Conservation (phyloP, 2,329 filamentous ascomycete genomes). For the Penicillium aurantiogriseum region DNA sequence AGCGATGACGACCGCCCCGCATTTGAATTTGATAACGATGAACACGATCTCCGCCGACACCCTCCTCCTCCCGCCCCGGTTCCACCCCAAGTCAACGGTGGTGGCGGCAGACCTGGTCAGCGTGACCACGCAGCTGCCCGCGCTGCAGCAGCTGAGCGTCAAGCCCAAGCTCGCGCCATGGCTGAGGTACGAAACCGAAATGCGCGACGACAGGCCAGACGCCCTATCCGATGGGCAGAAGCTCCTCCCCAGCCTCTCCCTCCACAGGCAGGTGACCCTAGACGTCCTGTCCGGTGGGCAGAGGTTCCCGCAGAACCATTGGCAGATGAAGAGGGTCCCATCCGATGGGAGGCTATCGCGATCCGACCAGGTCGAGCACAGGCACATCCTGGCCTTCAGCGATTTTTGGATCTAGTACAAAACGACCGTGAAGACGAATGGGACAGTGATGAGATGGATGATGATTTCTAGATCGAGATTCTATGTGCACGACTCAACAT, state of each 20-base stretch:
- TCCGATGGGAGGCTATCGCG: background rate
- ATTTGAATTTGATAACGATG: slow-evolving; percentile 28
- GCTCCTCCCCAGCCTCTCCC: slow-evolving; percentile 11
- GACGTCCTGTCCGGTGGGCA: slow-evolving; percentile 5
- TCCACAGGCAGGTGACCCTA: slow-evolving; percentile 2
- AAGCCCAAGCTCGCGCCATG: slow-evolving; percentile 41
- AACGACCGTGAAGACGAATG: slow-evolving; percentile 58
- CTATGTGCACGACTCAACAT: background rate
- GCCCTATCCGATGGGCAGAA: background rate
- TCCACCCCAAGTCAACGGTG: slow-evolving; percentile 36
- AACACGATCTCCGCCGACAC: slow-evolving; percentile 28
- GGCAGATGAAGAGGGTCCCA: background rate
- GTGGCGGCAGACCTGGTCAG: slow-evolving; percentile 27
- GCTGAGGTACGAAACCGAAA: slow-evolving; percentile 36
- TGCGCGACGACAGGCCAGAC: slow-evolving; percentile 7
- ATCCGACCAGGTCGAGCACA: slow-evolving; percentile 5
- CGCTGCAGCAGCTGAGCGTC: slow-evolving; percentile 39
- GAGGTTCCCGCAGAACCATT: background rate
- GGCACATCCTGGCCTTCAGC: slow-evolving; percentile 43
- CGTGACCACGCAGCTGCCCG: slow-evolving; percentile 35
- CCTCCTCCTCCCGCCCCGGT: slow-evolving; percentile 43
- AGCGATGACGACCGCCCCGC: slow-evolving; percentile 30
- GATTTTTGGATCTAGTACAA: slow-evolving; percentile 53
- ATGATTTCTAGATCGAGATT: slow-evolving; percentile 29
- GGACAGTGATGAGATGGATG: slow-evolving; percentile 59